Evolutionary conservation across 2,329 filamentous ascomycete species (phyloP).

Genomic region (Macrophomina pseudophaseolina): DNA sequence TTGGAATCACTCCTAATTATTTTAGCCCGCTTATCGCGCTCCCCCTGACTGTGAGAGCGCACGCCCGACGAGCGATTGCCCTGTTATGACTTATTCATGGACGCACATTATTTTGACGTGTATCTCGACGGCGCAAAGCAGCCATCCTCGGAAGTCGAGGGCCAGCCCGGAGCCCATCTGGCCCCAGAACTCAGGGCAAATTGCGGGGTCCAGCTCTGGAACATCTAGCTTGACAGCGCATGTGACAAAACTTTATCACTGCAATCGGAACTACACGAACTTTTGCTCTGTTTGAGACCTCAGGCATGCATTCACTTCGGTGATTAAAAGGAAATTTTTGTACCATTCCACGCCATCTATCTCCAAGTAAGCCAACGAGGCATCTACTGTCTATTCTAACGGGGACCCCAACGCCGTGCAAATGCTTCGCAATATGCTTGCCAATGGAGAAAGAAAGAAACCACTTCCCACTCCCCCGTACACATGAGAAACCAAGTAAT

Average conservation of each 20-base stretch:
- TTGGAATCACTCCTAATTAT: background rate
- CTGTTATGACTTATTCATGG: no score
- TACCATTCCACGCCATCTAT: background rate
- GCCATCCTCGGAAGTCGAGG: no score
- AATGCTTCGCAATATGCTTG: constrained; percentile 14
- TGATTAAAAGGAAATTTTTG: background rate
- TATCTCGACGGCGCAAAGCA: no score
- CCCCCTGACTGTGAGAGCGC: no score
- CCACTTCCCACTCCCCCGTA: background rate
- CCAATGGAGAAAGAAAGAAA: background rate
- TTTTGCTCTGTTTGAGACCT: background rate
- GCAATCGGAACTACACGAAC: background rate
- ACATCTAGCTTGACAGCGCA: background rate
- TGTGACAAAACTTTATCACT: background rate
- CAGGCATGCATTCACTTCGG: background rate
- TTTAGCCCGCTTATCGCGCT: no score
- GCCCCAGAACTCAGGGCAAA: background rate
- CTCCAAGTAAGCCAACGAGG: constrained; percentile 1
- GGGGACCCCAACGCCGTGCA: constrained; percentile 25
- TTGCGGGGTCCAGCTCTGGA: background rate
- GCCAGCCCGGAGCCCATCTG: background rate
- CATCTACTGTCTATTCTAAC: constrained; percentile 18
- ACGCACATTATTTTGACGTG: no score
- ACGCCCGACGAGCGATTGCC: no score
- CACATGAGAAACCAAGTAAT: background rate